These are phyloP conservation scores for Microbotryomycetes sp. DNA, from an alignment of 1,284 basidiomycete genomes.

Conservation along the genomic window DNA sequence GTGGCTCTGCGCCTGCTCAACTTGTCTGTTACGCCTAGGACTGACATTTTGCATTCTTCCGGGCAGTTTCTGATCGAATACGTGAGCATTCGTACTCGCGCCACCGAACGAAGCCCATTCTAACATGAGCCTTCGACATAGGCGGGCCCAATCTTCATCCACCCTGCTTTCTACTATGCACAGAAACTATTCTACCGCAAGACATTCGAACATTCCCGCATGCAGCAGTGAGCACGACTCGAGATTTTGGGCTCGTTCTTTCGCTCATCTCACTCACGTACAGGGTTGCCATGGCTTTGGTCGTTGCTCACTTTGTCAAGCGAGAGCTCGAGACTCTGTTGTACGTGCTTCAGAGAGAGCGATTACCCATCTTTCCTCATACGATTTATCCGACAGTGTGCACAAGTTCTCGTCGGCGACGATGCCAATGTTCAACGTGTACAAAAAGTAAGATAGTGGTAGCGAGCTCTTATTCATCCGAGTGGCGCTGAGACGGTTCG, in stretches of 20 bases:
- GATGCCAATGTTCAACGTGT: conserved; percentile 80
- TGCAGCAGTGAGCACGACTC: conserved; percentile 59
- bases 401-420: conserved; percentile 93
- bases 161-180: conserved; percentile 76
- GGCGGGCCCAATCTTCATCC: conserved; percentile 84
- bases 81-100: conserved; percentile 44
- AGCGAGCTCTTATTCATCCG: too few species aligned
- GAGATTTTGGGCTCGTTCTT: not conserved
- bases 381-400: conserved; percentile 48
- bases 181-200: conserved; percentile 57
- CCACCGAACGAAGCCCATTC: not conserved
- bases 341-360: conserved; percentile 44
- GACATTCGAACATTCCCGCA: conserved; percentile 59
- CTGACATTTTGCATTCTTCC: not conserved
- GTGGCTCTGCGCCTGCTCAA: too few species aligned
- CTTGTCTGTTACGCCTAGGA: too few species aligned
- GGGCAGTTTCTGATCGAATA: conserved; percentile 73
- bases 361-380: not conserved
- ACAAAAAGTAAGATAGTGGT: conserved; percentile 82
- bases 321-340: conserved; percentile 90
- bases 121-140: conserved; percentile 39
- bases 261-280: not conserved
- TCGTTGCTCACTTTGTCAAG: conserved; percentile 83
- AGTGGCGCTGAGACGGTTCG: conserved; percentile 10
- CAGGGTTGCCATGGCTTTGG: conserved; percentile 70